Evolutionary conservation across 202 grass and related monocot genomes (phyloP), one percentile per base, ranked within the genome.

Genomic region (Brachypodium distachyon): DNA sequence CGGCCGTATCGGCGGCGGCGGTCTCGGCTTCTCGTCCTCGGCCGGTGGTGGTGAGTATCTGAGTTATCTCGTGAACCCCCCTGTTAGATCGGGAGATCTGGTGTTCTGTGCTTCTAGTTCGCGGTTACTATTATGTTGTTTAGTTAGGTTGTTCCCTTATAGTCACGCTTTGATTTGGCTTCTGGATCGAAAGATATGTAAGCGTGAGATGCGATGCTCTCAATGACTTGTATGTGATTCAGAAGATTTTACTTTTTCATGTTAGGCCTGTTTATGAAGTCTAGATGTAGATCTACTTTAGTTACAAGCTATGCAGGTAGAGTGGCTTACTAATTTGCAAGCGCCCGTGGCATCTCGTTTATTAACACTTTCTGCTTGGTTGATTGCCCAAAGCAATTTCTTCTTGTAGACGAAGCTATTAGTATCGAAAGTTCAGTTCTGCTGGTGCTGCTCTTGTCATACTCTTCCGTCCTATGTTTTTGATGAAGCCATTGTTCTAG

Each of bases 21-120:
- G 87, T 4, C 56, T 77, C 19, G 81, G 86, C 8, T 89, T 73
- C 66, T 89, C 87, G 4, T 87, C 87, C 42, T 86, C 75, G 18
- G 70, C 32, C 28, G 83, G 72, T 55, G 77, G 72, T 54, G 90
- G 90, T 93, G 58, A 84, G 86, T 48, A 1, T 43, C 22, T 12
- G 29, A 2, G 10, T 17, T 64, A 52, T 77, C 25, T 81, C 34
- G 19, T 67, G 47, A 32, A 27, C n/a, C 19, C 39, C 29, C 48
- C 23, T 70, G 21, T 47, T 63, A 57, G 42, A 50, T 53, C 13
- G 59, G 31, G 39, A 63, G 74, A 76, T 80, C 70, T 72, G 22
- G 42, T 28, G 70, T 22, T 72, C 27, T 56, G 18, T 59, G 8
- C 16, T n/a, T 76, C 17, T 11, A 12, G 29, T n/a, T 68, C 21